phyloP scores from a whole-genome alignment of 2,329 filamentous ascomycete species.

The Emmonsiellopsis sp. region DNA sequence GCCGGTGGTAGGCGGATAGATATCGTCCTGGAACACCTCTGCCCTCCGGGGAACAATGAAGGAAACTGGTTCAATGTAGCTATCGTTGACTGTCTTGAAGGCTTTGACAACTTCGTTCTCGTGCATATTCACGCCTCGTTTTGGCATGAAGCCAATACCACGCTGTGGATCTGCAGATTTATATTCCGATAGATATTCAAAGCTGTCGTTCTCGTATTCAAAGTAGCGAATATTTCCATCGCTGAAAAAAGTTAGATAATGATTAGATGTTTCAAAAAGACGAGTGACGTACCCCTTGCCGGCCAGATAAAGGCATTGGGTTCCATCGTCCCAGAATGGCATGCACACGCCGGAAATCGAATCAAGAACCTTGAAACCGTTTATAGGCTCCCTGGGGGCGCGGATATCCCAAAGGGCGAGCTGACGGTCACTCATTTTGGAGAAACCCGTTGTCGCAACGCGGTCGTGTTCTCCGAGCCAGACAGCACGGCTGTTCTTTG shows the following conservation, averaged over 20 bases:
- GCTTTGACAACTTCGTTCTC: slow-evolving; percentile 94
- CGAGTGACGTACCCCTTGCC: slow-evolving; percentile 69
- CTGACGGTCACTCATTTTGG: slow-evolving; percentile 95
- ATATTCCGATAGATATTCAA: slow-evolving; percentile 93
- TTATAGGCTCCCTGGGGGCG: slow-evolving; percentile 67
- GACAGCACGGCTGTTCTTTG: slow-evolving; percentile 93
- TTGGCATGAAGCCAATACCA: slow-evolving; percentile 87
- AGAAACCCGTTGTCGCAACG: slow-evolving; percentile 94
- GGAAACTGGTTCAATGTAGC: slow-evolving; percentile 90
- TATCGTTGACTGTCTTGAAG: slow-evolving; percentile 94
- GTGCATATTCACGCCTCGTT: slow-evolving; percentile 90
- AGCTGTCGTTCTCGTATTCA: slow-evolving; percentile 97
- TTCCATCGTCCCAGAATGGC: slow-evolving; percentile 99
- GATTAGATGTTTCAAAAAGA: neutral
- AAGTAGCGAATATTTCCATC: slow-evolving; percentile 99
- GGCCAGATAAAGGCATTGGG: slow-evolving; percentile 88
- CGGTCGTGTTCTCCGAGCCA: slow-evolving; percentile 98
- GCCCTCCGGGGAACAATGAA: slow-evolving; percentile 93
- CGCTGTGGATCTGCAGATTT: slow-evolving; percentile 94
- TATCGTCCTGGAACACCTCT: slow-evolving; percentile 93
- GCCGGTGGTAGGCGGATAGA: slow-evolving; percentile 80
- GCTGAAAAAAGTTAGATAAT: slow-evolving; percentile 36
- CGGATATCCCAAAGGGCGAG: slow-evolving; percentile 92
- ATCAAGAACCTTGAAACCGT: slow-evolving; percentile 82
- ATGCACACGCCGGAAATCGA: slow-evolving; percentile 97